Conservation (phyloP, 2,329 filamentous ascomycete species). For the Xylariaceae sp. region DNA sequence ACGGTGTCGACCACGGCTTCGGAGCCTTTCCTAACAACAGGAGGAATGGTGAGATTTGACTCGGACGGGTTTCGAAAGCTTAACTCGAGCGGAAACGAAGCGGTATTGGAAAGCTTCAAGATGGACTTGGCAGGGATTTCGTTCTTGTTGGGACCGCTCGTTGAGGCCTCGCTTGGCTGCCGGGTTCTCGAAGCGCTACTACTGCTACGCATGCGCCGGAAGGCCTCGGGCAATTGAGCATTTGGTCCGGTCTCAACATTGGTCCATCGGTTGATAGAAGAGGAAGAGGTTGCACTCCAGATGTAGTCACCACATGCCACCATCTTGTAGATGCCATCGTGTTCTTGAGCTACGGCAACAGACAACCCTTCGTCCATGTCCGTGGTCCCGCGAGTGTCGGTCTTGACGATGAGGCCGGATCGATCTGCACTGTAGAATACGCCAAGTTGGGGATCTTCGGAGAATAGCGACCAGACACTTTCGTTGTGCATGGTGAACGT, state of each 20-base stretch:
- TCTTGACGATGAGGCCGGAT: slow-evolving; percentile 92
- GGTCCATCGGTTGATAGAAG: slow-evolving; percentile 88
- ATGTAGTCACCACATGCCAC: slow-evolving; percentile 71
- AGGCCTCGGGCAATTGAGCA: slow-evolving; percentile 61
- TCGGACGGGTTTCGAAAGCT: slow-evolving; percentile 51
- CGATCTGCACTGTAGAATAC: slow-evolving; percentile 95
- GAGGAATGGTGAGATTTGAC: slow-evolving; percentile 38
- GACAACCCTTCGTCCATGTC: slow-evolving; percentile 84
- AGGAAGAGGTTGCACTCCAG: slow-evolving; percentile 87
- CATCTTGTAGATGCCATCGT: slow-evolving; percentile 72
- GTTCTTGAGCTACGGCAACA: slow-evolving; percentile 87
- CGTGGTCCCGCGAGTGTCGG: slow-evolving; percentile 73
- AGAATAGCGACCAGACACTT: slow-evolving; percentile 94
- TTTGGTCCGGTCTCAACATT: slow-evolving; percentile 78
- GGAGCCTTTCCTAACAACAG: slow-evolving; percentile 53
- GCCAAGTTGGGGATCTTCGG: slow-evolving; percentile 77
- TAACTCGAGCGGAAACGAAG: slow-evolving; percentile 64
- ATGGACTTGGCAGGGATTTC: slow-evolving; percentile 77
- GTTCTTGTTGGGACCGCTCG: slow-evolving; percentile 45
- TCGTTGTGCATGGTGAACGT: slow-evolving; percentile 99
- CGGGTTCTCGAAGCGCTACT: slow-evolving; percentile 39
- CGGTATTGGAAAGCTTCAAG: slow-evolving; percentile 79
- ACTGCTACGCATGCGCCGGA: slow-evolving; percentile 44
- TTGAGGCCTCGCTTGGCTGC: slow-evolving; percentile 34
- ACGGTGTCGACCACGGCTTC: slow-evolving; percentile 53